phyloP scores from a whole-genome alignment of 805 yeast genomes.

The Naumovozyma castellii region DNA sequence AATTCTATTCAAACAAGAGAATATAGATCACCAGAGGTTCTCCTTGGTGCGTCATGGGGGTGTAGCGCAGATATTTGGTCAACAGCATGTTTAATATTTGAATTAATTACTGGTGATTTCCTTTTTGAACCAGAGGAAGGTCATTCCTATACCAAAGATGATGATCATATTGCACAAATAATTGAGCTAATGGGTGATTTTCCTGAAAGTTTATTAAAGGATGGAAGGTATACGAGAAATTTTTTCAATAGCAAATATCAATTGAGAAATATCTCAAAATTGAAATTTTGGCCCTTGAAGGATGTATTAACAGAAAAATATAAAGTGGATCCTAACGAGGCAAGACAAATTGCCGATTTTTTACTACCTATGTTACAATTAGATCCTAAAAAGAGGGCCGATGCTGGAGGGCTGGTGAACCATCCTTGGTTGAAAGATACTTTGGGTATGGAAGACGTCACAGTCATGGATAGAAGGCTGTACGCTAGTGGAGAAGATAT shows the following conservation, averaged over 20 bases:
- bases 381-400: constrained; percentile 76
- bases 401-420: constrained; percentile 90
- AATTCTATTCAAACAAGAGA: constrained; percentile 88
- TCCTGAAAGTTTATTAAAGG: constrained; percentile 48
- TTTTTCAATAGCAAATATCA: constrained; percentile 62
- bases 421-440: constrained; percentile 80
- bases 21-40: constrained; percentile 83
- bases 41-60: constrained; percentile 83
- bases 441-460: constrained; percentile 59
- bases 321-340: constrained; percentile 56
- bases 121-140: constrained; percentile 80
- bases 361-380: constrained; percentile 72
- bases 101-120: constrained; percentile 87
- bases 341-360: constrained; percentile 66
- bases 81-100: constrained; percentile 85
- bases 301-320: constrained; percentile 82
- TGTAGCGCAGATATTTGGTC: constrained; percentile 94
- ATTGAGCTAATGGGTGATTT: constrained; percentile 70
- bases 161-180: constrained; percentile 93
- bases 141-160: constrained; percentile 72
- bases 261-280: constrained; percentile 64
- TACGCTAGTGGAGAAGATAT: constrained; percentile 83
- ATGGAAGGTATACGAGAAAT: constrained; percentile 52
- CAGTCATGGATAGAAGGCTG: constrained; percentile 54
- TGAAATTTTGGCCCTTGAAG: constrained; percentile 82